Conservation (phyloP, 2,329 filamentous ascomycete genomes). For the Neofusicoccum sp. region DNA sequence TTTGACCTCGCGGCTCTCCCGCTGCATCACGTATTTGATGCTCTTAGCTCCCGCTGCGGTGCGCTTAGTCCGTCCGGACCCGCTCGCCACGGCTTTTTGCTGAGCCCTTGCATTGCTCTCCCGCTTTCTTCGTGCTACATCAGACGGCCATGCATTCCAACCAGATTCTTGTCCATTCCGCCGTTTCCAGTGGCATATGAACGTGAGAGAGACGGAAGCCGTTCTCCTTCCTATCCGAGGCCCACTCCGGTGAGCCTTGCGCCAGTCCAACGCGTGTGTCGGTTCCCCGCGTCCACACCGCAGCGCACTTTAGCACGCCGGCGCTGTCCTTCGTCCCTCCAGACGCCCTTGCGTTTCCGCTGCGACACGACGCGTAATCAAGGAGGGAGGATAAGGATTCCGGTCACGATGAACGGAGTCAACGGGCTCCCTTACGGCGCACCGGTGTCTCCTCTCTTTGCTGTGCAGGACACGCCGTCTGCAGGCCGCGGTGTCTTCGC, state of each 20-base stretch:
- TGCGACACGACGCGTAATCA: neutral
- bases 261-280: neutral
- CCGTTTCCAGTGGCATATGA: conserved; percentile 4
- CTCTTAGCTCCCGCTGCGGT: conserved; percentile 3
- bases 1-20: neutral
- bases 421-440: conserved; percentile 4
- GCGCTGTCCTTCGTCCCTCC: neutral
- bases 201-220: neutral
- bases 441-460: conserved; percentile 34
- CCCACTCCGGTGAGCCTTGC: too few species aligned
- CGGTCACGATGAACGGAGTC: neutral
- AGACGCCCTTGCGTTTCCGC: neutral
- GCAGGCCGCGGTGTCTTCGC: conserved; percentile 52
- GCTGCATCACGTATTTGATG: neutral
- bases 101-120: neutral
- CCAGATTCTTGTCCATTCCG: neutral
- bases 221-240: neutral
- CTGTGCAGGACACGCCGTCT: conserved; percentile 43
- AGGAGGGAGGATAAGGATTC: neutral
- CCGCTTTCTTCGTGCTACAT: neutral
- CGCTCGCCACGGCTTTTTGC: neutral
- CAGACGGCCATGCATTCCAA: conserved; percentile 1
- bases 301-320: neutral
- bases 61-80: neutral
- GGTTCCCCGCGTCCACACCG: neutral